Base-by-base conservation (phyloP, 208 protist species). In the Acanthamoeba triangularis region DNA sequence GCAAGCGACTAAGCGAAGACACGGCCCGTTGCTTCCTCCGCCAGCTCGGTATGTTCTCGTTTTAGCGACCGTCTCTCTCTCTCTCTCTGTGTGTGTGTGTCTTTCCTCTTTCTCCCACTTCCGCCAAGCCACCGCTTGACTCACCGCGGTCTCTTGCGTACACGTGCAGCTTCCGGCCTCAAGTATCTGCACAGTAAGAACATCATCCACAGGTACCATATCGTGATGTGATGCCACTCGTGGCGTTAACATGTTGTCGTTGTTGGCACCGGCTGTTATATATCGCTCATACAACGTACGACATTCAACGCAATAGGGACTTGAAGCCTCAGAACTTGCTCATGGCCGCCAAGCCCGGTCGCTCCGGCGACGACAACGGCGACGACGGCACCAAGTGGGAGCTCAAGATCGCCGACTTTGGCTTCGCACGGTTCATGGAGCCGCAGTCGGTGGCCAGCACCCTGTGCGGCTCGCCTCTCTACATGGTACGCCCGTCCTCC, bases 391-490 rank as follows among this genome's bases (percentile, higher is more conserved):
- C 11, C 25, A 28, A 49, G 41, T 67, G 61, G 87, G 87, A 76
- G 33, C 61, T 93, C 16, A 93, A 93, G 44, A 93, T 93, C 20
- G 87, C 87, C 28, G 87, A 93, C 41, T 93, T 93, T 74, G 87
- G 87, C 37, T 93, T 93, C 47, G 87, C 87, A 0, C 56, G 87
- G 37, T 93, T 93, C 37, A 93, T 93, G 14, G 87, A 93, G 16
- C 59, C 87, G 23, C 59, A 93, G 63, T 93, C 87, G 20, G 87
- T 93, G 37, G 87, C 87, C 28, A 74, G 63, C 63, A 93, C 87
- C 8, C 87, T 93, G 4, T 93, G 87, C 87, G 87, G 87, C 44
- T 93, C 87, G 37, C 87, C 87, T 4, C 61, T 93, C 35, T 93
- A 93, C 61, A 93, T 93, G 87, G 87, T 93, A 74, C 14, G 8